Evolutionary conservation across 176 grass and related monocot species (phyloP).

Genomic region (Canna indica): DNA sequence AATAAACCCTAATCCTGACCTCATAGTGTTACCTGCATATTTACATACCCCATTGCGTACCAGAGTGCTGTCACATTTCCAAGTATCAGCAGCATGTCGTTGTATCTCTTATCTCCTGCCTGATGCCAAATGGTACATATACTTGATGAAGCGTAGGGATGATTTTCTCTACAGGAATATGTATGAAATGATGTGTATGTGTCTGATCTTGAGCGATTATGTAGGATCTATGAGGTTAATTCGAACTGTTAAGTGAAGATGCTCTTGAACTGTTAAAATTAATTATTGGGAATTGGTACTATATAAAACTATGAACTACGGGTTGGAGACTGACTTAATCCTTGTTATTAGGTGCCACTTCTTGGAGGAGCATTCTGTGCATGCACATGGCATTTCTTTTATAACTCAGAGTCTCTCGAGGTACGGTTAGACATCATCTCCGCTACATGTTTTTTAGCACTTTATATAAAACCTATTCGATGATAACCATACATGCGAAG

Average conservation of each 20-base stretch:
- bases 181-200: background rate
- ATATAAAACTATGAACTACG: too few relatives aligned
- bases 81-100: too few relatives aligned
- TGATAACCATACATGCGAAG: background rate
- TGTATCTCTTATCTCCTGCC: background rate
- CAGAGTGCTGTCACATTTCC: background rate
- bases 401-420: slow-evolving; percentile 81
- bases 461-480: background rate
- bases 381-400: slow-evolving; percentile 99
- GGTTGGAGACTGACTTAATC: slow-evolving; percentile 5
- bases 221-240: background rate
- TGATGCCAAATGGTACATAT: background rate
- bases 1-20: background rate
- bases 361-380: slow-evolving; percentile 93
- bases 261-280: background rate
- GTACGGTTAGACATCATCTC: slow-evolving; percentile 26
- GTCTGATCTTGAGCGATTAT: background rate
- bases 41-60: background rate
- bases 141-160: background rate
- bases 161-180: background rate
- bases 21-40: background rate
- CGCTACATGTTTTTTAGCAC: background rate
- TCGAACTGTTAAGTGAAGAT: background rate
- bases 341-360: slow-evolving; percentile 57
- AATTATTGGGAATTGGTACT: background rate